These are phyloP conservation scores for Aethionema arabicum DNA, from an alignment of 345 rosid species.

Conservation along the genomic window DNA sequence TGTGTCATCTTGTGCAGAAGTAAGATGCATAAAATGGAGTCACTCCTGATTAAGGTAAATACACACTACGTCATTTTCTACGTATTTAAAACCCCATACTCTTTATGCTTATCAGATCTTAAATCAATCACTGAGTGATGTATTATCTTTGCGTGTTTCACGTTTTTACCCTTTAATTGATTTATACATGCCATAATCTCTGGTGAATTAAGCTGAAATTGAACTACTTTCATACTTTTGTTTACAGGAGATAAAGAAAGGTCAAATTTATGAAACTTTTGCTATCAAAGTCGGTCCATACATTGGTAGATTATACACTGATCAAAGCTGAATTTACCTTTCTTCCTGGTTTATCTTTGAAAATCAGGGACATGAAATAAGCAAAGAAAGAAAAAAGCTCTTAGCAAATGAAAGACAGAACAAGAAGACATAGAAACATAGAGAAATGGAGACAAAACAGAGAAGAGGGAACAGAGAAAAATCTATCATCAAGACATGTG, in stretches of 20 bases:
- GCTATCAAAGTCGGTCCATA: slow-evolving; percentile 28
- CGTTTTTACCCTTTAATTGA: slow-evolving; percentile 8
- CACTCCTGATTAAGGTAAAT: slow-evolving; percentile 7
- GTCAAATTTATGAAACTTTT: slow-evolving; percentile 20
- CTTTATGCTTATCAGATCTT: slow-evolving; percentile 1
- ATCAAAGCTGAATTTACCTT: slow-evolving; percentile 29
- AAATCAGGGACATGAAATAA: slow-evolving; percentile 26
- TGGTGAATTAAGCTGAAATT: slow-evolving; percentile 12
- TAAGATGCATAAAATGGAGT: slow-evolving; percentile 16
- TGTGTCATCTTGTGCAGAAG: slow-evolving; percentile 9
- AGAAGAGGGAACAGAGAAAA: slow-evolving; percentile 29
- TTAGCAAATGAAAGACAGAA: slow-evolving; percentile 28
- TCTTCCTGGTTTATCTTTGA: slow-evolving; percentile 30
- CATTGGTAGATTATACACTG: slow-evolving; percentile 11
- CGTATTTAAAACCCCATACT: background rate
- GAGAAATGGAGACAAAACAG: slow-evolving; percentile 33
- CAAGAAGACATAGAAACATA: slow-evolving; percentile 26
- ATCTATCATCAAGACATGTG: slow-evolving; percentile 19
- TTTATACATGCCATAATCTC: background rate
- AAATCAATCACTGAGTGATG: slow-evolving; percentile 5
- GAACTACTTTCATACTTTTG: slow-evolving; percentile 5
- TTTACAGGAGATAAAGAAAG: slow-evolving; percentile 20
- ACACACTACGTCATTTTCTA: slow-evolving; percentile 8
- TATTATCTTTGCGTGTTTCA: background rate
- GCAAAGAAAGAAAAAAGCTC: slow-evolving; percentile 18